Conservation (phyloP, 768 basidiomycete genomes). For the Harrya chromipes region DNA sequence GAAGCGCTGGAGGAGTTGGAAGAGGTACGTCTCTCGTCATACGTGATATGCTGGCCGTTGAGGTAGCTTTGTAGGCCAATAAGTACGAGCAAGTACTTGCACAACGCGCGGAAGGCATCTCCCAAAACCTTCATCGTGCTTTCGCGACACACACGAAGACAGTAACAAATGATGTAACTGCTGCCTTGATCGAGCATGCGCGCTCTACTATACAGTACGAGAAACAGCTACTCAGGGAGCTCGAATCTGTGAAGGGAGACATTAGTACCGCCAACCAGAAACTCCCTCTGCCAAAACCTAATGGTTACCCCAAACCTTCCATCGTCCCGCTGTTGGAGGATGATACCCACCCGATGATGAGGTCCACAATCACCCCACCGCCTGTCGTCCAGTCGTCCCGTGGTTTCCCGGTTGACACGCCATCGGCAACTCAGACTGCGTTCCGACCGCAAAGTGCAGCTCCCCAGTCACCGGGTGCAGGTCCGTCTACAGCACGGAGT, state of each 20-base stretch:
- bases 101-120: conserved; percentile 88
- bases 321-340: conserved; percentile 66
- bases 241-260: conserved; percentile 81
- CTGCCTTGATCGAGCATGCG: conserved; percentile 89
- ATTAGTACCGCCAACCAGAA: conserved; percentile 67
- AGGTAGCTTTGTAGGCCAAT: conserved; percentile 58
- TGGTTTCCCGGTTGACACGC: conserved; percentile 17
- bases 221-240: conserved; percentile 79
- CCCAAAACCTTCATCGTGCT: conserved; percentile 86
- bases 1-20: conserved; percentile 91
- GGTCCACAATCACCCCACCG: conserved; percentile 18
- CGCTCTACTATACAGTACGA: conserved; percentile 92
- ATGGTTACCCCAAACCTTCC: conserved; percentile 57
- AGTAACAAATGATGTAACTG: conserved; percentile 88
- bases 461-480: conserved; percentile 53
- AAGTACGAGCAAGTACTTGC: conserved; percentile 85
- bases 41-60: conserved; percentile 4
- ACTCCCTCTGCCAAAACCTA: conserved; percentile 42
- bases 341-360: conserved; percentile 35
- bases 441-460: conserved; percentile 32
- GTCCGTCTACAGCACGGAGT: conserved; percentile 42
- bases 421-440: conserved; percentile 19
- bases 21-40: conserved; percentile 53
- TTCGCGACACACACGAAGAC: conserved; percentile 80
- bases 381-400: conserved; percentile 20